Base-by-base conservation (phyloP, 805 yeast genomes). In the Candida manassasensis region DNA sequence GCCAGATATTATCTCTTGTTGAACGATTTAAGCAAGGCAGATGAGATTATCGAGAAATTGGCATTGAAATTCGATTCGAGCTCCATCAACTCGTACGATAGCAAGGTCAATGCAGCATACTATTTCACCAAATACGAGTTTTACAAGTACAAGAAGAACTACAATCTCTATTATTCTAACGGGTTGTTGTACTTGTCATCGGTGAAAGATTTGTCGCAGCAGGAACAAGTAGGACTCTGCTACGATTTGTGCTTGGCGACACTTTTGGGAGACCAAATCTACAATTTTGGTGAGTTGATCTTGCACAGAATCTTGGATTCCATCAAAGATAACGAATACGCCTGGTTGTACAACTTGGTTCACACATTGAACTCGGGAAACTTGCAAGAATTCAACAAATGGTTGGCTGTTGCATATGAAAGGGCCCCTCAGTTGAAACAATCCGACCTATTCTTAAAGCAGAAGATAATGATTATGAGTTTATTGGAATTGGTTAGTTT, bases 221-320 rank as follows among this genome's bases (percentile, higher is more conserved):
- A 60, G 21, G 61, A 58, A 29, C 41, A 46, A 35, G 56, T 67
- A 37, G 84, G 86, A 2, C 49, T 67, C 35, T 63, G 70, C 42
- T 78, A 79, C 50, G 95, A 90, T 46, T 74, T 90, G 47, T 74
- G 90, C 40, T 70, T 87, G 30, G 80, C 95, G 21, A 97, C 97
- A 0, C 66, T 93, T 40, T 70, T 90, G 48, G 97, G 97, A 32
- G 95, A 88, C 53, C 80, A 77, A 51, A 85, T 90, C 48, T 93
- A 87, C 69, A 93, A 90, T 64, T 93, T 93, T 60, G 97, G 97
- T 34, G 98, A 93, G 63, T 74, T 93, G 43, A 73, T 93, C 41
- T 78, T 88, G 57, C 97, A 90, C 60, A 95, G 93, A 29, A 79
- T 90, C 31, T 73, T 88, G 58, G 55, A 65, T 27, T 59, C 68